Evolutionary conservation across 2,329 filamentous ascomycete species (phyloP).

Genomic region (Alternaria brassicicola): DNA sequence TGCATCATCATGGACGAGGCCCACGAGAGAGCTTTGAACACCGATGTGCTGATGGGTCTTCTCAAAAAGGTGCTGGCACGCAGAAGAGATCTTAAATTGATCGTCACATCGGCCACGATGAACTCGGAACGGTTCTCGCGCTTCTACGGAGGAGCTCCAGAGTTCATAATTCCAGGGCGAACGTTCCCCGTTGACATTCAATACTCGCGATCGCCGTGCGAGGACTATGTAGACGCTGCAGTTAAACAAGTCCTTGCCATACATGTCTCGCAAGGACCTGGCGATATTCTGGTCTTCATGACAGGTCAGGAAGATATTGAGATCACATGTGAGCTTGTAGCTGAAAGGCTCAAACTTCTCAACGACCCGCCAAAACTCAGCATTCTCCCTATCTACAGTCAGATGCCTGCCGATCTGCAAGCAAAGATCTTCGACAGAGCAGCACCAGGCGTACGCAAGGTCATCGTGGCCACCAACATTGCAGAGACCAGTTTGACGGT

Average conservation of each 20-base stretch:
- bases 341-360: slow-evolving; percentile 82
- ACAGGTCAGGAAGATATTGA: slow-evolving; percentile 99
- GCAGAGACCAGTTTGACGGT: slow-evolving; percentile 97
- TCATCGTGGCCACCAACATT: slow-evolving; percentile 98
- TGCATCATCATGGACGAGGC: slow-evolving; percentile 99
- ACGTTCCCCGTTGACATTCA: slow-evolving; percentile 98
- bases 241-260: slow-evolving; percentile 96
- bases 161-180: slow-evolving; percentile 93
- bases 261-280: slow-evolving; percentile 89
- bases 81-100: slow-evolving; percentile 89
- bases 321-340: slow-evolving; percentile 89
- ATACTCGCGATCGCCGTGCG: slow-evolving; percentile 91
- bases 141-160: slow-evolving; percentile 94
- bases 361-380: slow-evolving; percentile 95
- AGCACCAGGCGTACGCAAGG: slow-evolving; percentile 87
- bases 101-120: slow-evolving; percentile 98
- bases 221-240: slow-evolving; percentile 96
- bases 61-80: slow-evolving; percentile 96
- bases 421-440: slow-evolving; percentile 97
- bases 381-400: slow-evolving; percentile 97
- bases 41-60: slow-evolving; percentile 94
- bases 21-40: slow-evolving; percentile 94
- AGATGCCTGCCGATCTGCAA: slow-evolving; percentile 98
- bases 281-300: slow-evolving; percentile 99
- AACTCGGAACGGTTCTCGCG: slow-evolving; percentile 95